Evolutionary conservation across 441 rosid genomes (phyloP), one percentile per base, ranked within the genome.

Genomic region (Melastoma candidum): DNA sequence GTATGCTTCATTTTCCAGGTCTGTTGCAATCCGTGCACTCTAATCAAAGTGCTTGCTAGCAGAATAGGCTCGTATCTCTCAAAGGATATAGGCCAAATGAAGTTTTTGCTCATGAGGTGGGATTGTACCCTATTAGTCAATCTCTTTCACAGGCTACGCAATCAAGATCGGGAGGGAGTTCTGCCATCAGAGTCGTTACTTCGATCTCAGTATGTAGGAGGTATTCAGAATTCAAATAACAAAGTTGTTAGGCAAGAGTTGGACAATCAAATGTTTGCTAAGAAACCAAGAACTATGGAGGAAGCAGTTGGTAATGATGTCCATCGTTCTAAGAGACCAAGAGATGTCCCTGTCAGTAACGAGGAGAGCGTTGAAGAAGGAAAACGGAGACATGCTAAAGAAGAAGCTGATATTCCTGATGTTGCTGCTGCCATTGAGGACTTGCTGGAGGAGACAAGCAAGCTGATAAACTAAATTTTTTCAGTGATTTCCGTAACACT

Each of bases 401-500:
- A 79, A 70, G 71, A 69, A 60, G 61, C 77, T 61, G 76, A 66
- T 66, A 80, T 75, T 74, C 84, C 96, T 47, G 96, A 90, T 74
- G 94, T 94, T 54, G 97, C 89, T 59, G 85, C 92, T 76, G 86
- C 81, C 44, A 94, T 90, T 67, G 99, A 90, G 82, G 92, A 90
- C 80, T 73, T 94, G 63, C 65, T 85, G 66, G 95, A 83, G 89
- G 92, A 87, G 80, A 82, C 97, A 29, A 83, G 86, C 67, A 87
- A 85, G 90, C 96, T 90, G 68, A 68, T 66, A 29, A 52, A 65
- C 39, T 66, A 47, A 43, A 29, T 52, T 63, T 13, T 25, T 52
- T 54, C 49, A 43, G 49, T 69, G 48, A 57, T 59, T 61, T 52
- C 56, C 54, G 50, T 6, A 46, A 57, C 51, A 44, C 57, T 47